phyloP scores from a whole-genome alignment of 768 basidiomycete species.

The Filobasidium floriforme region DNA sequence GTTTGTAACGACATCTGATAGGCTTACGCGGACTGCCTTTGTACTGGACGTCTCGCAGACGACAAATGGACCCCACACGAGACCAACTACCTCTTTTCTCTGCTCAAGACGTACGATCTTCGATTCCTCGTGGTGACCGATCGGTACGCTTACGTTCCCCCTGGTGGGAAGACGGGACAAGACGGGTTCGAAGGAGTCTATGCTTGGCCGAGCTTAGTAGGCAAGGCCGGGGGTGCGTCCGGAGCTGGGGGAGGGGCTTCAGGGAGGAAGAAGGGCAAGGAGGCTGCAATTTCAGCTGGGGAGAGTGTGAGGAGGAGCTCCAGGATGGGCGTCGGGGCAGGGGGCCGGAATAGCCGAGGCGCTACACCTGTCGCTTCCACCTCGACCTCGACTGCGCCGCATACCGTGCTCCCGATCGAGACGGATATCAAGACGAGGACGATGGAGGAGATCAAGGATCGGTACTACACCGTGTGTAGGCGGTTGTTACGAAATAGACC shows the following conservation, averaged over 20 bases:
- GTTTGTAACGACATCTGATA: too few relatives aligned
- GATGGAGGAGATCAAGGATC: constrained; percentile 72
- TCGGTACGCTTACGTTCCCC: constrained; percentile 62
- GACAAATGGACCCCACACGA: constrained; percentile 84
- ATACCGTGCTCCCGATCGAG: neutral
- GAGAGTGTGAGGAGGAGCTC: constrained; percentile 17
- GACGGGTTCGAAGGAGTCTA: neutral
- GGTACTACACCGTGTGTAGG: constrained; percentile 86
- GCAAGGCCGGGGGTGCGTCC: neutral
- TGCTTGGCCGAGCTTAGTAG: neutral
- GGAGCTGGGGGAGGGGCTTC: neutral
- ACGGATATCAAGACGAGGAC: constrained; percentile 53
- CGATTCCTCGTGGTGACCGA: constrained; percentile 87
- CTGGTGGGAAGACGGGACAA: neutral
- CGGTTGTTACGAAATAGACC: constrained; percentile 76
- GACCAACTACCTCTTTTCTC: constrained; percentile 79
- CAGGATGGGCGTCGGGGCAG: neutral
- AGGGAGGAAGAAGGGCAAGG: constrained; percentile 8
- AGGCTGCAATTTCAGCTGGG: constrained; percentile 12
- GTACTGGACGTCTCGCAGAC: too few relatives aligned
- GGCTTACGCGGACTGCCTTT: too few relatives aligned
- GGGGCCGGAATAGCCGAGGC: constrained; percentile 25
- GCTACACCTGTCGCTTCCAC: neutral
- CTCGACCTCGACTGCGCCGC: too few relatives aligned
- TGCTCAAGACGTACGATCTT: constrained; percentile 73